Evolutionary conservation across 164 flowering plant species (phyloP).

Genomic region (Vitis amurensis): DNA sequence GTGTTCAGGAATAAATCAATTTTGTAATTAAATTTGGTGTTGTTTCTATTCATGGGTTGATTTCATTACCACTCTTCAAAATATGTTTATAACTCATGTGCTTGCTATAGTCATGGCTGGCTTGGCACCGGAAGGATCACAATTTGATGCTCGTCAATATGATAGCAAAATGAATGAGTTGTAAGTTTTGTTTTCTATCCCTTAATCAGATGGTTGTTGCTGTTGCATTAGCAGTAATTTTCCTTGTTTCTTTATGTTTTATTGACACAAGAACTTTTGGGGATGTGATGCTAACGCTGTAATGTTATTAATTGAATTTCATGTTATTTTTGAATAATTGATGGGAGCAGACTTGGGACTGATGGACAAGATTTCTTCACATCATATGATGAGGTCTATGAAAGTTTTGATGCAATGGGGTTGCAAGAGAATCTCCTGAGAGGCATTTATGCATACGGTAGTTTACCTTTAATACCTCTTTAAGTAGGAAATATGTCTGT

Average conservation of each 20-base stretch:
- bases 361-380: constrained; percentile 41
- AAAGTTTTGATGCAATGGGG: constrained; percentile 39
- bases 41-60: no score
- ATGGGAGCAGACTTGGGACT: constrained; percentile 23
- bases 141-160: constrained; percentile 41
- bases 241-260: not conserved
- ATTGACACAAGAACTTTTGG: not conserved
- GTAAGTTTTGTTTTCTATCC: constrained; percentile 17
- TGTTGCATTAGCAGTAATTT: not conserved
- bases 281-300: not conserved
- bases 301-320: no score
- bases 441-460: constrained; percentile 50
- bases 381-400: constrained; percentile 38
- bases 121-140: constrained; percentile 36
- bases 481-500: not conserved
- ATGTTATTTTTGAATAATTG: not conserved
- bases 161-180: constrained; percentile 39
- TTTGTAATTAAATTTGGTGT: no score
- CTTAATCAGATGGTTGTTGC: not conserved
- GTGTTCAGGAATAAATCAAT: no score
- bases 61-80: no score
- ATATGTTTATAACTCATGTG: not conserved
- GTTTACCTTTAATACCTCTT: not conserved
- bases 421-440: constrained; percentile 45
- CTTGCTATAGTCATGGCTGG: constrained; percentile 37